phyloP scores from a whole-genome alignment of 2,329 filamentous ascomycete genomes.

The Beauveria sp. region DNA sequence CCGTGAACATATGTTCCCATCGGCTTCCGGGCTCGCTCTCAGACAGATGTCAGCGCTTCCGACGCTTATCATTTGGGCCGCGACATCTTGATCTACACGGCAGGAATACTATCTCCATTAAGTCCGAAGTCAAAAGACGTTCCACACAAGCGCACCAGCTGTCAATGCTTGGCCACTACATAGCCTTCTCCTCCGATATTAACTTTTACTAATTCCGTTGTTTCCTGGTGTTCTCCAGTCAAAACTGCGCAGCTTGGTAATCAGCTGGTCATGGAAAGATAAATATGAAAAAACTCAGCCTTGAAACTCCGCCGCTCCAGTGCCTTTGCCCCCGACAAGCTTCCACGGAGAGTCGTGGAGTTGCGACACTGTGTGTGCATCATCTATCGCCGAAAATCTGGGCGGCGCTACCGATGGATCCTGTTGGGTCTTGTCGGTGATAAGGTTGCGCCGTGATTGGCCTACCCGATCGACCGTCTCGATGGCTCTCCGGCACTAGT shows the following conservation, averaged over 20 bases:
- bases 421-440: background rate
- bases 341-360: background rate
- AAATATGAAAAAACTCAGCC: background rate
- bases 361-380: background rate
- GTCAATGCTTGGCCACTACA: background rate
- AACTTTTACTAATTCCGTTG: background rate
- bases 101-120: background rate
- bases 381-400: constrained; percentile 13
- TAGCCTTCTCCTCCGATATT: background rate
- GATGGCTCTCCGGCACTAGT: background rate
- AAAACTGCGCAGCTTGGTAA: background rate
- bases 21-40: background rate
- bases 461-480: background rate
- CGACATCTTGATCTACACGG: background rate
- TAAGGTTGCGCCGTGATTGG: constrained; percentile 6
- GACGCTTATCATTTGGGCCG: background rate
- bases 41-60: background rate
- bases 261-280: background rate
- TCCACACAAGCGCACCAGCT: background rate
- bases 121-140: background rate
- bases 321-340: background rate
- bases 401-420: background rate
- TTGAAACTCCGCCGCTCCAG: background rate
- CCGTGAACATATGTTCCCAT: too few relatives aligned
- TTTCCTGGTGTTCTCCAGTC: background rate